phyloP scores from a whole-genome alignment of 2,329 filamentous ascomycete species.

The Sporothrix dimorphospora region DNA sequence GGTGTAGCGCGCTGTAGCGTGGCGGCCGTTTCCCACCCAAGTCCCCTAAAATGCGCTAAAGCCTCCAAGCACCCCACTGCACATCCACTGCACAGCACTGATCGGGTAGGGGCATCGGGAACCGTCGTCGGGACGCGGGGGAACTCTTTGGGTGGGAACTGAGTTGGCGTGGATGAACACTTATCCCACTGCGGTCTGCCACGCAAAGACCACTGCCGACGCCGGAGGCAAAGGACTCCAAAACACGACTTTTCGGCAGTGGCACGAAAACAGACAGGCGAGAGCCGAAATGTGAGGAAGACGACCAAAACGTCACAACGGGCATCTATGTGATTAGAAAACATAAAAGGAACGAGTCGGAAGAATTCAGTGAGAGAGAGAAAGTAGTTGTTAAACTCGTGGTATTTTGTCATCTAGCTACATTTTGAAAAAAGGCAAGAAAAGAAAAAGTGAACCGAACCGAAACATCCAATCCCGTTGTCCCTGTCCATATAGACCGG shows the following conservation, averaged over 20 bases:
- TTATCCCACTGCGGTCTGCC: not conserved
- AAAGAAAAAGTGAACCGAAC: not conserved
- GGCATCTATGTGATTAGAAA: not conserved
- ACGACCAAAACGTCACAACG: no score
- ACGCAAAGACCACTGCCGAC: not conserved
- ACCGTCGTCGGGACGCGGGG: slow-evolving; percentile 26
- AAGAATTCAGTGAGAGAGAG: not conserved
- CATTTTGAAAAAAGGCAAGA: not conserved
- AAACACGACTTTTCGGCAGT: slow-evolving; percentile 1
- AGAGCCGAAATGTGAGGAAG: not conserved
- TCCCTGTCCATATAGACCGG: not conserved
- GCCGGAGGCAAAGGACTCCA: no score
- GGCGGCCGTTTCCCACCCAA: not conserved
- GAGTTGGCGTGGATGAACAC: slow-evolving; percentile 14
- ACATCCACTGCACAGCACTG: no score
- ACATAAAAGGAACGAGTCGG: not conserved
- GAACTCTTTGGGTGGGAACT: slow-evolving; percentile 18
- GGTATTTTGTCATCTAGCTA: slow-evolving; percentile 19
- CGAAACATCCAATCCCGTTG: not conserved
- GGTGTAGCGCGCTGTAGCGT: not conserved
- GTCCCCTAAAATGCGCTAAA: not conserved
- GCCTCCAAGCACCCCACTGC: not conserved
- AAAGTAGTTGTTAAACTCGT: not conserved
- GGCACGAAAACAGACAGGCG: slow-evolving; percentile 13
- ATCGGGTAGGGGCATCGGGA: slow-evolving; percentile 28